phyloP scores from a whole-genome alignment of 768 basidiomycete species.

The Tubosaeta sp. region DNA sequence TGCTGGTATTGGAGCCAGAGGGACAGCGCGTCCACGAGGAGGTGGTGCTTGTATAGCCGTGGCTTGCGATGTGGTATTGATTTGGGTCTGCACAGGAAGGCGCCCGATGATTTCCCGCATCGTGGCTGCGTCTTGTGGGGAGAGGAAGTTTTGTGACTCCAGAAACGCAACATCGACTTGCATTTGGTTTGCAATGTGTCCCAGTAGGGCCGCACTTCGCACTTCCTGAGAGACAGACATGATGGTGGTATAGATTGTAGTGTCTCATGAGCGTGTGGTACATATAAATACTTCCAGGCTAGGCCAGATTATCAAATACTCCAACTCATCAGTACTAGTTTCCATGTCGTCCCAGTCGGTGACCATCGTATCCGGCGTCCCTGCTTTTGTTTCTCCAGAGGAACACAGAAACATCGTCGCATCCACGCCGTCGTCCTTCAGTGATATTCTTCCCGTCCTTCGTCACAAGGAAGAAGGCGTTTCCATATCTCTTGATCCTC shows the following conservation, averaged over 20 bases:
- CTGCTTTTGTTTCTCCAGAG: conserved; percentile 51
- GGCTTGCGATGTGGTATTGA: conserved; percentile 10
- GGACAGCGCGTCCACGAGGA: conserved; percentile 13
- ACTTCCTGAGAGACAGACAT: conserved; percentile 26
- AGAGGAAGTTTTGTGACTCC: conserved; percentile 50
- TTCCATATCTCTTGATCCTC: conserved; percentile 64
- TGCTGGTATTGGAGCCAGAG: conserved; percentile 10
- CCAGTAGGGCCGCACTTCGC: conserved; percentile 44
- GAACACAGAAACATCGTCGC: conserved; percentile 63
- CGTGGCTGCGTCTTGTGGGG: conserved; percentile 40
- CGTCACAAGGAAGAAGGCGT: conserved; percentile 72
- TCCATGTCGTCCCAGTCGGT: no score
- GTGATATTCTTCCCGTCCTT: conserved; percentile 79
- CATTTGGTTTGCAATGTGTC: conserved; percentile 56
- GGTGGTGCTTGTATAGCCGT: background rate
- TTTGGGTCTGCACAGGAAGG: conserved; percentile 31
- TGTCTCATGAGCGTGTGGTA: background rate
- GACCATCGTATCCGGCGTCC: conserved; percentile 37
- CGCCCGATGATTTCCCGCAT: conserved; percentile 45
- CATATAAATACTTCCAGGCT: conserved; percentile 19
- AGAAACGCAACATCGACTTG: conserved; percentile 57
- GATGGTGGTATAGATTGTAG: conserved; percentile 7
- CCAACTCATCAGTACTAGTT: no score
- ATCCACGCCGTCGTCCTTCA: conserved; percentile 84
- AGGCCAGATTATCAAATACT: no score